Conservation (phyloP, 2,329 filamentous ascomycete species). For the Decorospora gaudefroyi region DNA sequence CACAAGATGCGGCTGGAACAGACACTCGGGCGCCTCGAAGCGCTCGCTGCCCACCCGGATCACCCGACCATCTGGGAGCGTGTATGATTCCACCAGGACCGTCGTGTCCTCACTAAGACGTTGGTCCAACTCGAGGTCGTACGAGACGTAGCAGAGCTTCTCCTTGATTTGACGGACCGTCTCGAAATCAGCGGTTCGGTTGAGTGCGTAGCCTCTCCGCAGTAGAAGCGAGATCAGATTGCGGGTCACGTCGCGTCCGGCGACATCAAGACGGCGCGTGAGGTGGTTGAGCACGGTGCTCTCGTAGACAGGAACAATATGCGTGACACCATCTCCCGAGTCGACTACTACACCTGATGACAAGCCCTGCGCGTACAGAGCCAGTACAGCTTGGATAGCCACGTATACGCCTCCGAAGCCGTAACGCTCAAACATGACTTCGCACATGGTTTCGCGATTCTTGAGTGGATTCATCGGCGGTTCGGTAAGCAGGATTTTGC, state of each 20-base stretch:
- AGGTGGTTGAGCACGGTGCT: constrained; percentile 97
- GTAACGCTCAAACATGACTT: constrained; percentile 99
- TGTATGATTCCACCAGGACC: constrained; percentile 96
- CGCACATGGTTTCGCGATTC: constrained; percentile 97
- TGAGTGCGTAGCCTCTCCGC: constrained; percentile 92
- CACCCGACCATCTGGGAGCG: constrained; percentile 91
- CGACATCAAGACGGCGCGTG: constrained; percentile 90
- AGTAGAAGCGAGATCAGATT: constrained; percentile 95
- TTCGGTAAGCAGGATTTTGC: constrained; percentile 97
- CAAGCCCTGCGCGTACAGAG: constrained; percentile 91
- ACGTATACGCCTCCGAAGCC: constrained; percentile 96
- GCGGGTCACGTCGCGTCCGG: constrained; percentile 95
- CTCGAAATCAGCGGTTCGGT: constrained; percentile 98
- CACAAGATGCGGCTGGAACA: constrained; percentile 97
- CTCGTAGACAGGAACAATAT: constrained; percentile 98
- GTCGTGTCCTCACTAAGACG: constrained; percentile 96
- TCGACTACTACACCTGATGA: constrained; percentile 92
- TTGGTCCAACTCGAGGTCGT: constrained; percentile 96
- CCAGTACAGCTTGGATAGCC: constrained; percentile 94
- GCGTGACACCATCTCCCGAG: constrained; percentile 96
- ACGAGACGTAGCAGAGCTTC: constrained; percentile 99
- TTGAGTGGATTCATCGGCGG: constrained; percentile 96
- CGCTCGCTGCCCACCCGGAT: constrained; percentile 96
- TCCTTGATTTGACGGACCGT: constrained; percentile 98
- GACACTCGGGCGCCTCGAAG: constrained; percentile 95